Evolutionary conservation across 2,329 filamentous ascomycete species (phyloP).

Genomic region (Penicillium hordei): DNA sequence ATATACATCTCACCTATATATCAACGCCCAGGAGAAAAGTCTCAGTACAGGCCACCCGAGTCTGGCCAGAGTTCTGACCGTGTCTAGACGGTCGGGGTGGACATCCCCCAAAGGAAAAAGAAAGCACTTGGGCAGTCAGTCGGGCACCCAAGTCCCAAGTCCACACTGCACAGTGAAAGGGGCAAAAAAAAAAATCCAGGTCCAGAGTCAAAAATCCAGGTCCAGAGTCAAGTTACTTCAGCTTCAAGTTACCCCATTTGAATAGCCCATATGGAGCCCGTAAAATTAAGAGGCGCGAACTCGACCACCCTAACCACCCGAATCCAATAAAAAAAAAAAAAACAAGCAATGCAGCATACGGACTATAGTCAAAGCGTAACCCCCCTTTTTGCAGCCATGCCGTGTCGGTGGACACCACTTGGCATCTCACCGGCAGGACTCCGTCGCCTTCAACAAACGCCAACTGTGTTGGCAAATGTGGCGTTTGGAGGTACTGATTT

Average conservation of each 20-base stretch:
- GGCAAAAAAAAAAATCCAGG: neutral
- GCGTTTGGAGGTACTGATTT: constrained; percentile 8
- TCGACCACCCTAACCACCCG: neutral
- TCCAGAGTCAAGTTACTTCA: neutral
- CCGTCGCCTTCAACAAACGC: neutral
- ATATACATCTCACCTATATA: neutral
- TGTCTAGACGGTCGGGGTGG: neutral
- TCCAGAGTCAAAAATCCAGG: neutral
- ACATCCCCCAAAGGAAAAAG: neutral
- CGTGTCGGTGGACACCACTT: constrained; percentile 25
- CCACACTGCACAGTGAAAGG: neutral
- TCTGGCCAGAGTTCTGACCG: neutral
- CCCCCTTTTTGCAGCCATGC: constrained; percentile 14
- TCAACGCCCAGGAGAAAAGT: neutral
- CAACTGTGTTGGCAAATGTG: constrained; percentile 6
- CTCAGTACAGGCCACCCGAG: neutral
- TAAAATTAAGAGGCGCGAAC: constrained; percentile 3
- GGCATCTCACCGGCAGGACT: constrained; percentile 11
- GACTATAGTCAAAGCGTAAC: constrained; percentile 12
- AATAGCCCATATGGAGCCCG: neutral
- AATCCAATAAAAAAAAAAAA: neutral
- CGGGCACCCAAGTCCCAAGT: neutral
- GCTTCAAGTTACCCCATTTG: neutral
- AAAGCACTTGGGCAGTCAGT: constrained; percentile 1
- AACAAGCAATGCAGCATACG: constrained; percentile 13